Base-by-base conservation (phyloP, 2,329 filamentous ascomycete genomes). In the Ceratocystis alfenasii region DNA sequence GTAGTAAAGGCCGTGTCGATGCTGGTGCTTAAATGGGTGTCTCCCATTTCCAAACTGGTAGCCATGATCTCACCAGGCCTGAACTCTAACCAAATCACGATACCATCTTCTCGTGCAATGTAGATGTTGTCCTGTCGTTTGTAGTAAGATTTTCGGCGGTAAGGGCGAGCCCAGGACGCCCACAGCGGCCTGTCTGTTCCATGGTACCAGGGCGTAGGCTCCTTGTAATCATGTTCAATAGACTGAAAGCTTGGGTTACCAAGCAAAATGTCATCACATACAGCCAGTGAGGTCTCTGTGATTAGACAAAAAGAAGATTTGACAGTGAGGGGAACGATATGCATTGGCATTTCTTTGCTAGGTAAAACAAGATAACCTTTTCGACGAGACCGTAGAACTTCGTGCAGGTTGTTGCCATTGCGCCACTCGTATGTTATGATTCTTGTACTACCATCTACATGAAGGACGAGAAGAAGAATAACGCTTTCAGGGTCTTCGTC, bases 51-150 rank as follows among this genome's bases (percentile, higher is more conserved):
- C n/a, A 69, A 30, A 5, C 66, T 67, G 17, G 65, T 63, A 6
- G 68, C 63, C 10, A 68, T 62, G 22, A 83, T 77, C 59, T 80
- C 81, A 69, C 77, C 78, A 5, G 80, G 80, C 55, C 83, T 82
- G 67, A 90, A 84, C 69, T 90, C 86, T 3, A 93, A 75, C 69
- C 87, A 89, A 65, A 86, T 82, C 8, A 96, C 81, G 62, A 86
- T 78, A 2, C 94, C 94, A 72, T 97, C 93, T 75, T 97, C 93
- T 65, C 92, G 85, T 10, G 88, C 89, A 17, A 99, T 78, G 72
- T 94, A 96, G 62, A 97, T 85, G 68, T 87, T 85, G 72, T 97
- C 94, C 45, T 86, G 84, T 20, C 78, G 80, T 65, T 81, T 77
- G 64, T 82, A 82, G 69, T 87, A 87, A 12, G 78, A 75, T 68